phyloP scores from a whole-genome alignment of 2,329 filamentous ascomycete genomes.

The Akanthomyces lecanii region DNA sequence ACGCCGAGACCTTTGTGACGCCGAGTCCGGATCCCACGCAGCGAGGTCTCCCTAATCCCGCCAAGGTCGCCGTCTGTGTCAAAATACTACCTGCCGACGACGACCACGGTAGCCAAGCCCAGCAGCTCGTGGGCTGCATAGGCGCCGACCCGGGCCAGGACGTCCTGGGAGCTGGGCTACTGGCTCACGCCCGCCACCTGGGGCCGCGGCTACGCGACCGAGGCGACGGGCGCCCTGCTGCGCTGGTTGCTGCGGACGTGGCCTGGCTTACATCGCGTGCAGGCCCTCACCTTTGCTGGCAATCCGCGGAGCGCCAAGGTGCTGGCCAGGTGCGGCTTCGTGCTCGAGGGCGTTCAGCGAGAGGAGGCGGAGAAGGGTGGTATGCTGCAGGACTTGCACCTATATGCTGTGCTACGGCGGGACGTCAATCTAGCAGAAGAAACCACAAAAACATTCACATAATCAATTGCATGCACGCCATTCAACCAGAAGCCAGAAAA shows the following conservation, averaged over 20 bases:
- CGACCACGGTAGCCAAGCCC: slow-evolving; percentile 21
- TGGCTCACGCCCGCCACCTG: slow-evolving; percentile 40
- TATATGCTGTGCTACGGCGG: slow-evolving; percentile 37
- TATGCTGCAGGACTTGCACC: slow-evolving; percentile 31
- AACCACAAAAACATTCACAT: neutral
- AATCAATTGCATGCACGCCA: neutral
- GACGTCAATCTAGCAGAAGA: slow-evolving; percentile 23
- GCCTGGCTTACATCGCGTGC: slow-evolving; percentile 38
- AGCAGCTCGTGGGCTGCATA: slow-evolving; percentile 35
- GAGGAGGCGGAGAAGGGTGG: slow-evolving; percentile 41
- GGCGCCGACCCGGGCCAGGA: slow-evolving; percentile 35
- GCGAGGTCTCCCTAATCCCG: slow-evolving; percentile 13
- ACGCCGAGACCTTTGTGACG: slow-evolving; percentile 36
- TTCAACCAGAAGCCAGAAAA: neutral
- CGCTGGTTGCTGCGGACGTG: slow-evolving; percentile 42
- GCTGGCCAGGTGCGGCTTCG: slow-evolving; percentile 40
- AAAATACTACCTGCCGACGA: neutral
- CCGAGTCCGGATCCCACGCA: neutral
- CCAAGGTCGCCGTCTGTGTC: slow-evolving; percentile 31
- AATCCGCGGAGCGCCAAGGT: slow-evolving; percentile 42
- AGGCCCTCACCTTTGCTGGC: slow-evolving; percentile 33
- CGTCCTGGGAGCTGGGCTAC: slow-evolving; percentile 47
- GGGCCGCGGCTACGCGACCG: slow-evolving; percentile 44
- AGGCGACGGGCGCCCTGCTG: slow-evolving; percentile 35
- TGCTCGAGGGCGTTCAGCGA: slow-evolving; percentile 40